Evolutionary conservation across 192 early-diverging fungal genomes (phyloP).

Genomic region (Entrophospora sp.): DNA sequence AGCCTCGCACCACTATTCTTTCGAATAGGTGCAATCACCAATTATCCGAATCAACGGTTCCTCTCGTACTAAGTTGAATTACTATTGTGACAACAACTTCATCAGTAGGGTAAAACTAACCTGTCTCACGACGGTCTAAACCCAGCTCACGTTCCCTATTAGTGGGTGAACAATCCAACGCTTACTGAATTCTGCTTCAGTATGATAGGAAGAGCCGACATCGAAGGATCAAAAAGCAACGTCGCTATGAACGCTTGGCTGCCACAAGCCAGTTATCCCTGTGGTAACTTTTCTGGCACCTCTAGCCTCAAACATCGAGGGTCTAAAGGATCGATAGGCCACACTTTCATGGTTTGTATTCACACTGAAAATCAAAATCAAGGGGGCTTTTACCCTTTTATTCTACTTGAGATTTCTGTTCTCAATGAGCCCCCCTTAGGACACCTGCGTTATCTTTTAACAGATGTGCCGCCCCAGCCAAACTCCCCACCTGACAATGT

Average conservation of each 20-base stretch:
- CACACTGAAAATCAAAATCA: conserved; percentile 57
- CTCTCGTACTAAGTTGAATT: no score
- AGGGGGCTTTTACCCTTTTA: conserved; percentile 68
- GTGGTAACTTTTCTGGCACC: conserved; percentile 81
- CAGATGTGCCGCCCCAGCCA: conserved; percentile 72
- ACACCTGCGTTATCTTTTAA: conserved; percentile 72
- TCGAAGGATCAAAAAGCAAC: conserved; percentile 82
- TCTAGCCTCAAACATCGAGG: conserved; percentile 57
- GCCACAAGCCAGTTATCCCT: conserved; percentile 71
- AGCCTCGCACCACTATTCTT: conserved; percentile 8
- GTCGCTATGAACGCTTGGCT: conserved; percentile 78
- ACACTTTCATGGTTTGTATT: conserved; percentile 22
- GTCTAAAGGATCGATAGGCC: conserved; percentile 37
- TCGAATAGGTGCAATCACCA: conserved; percentile 33
- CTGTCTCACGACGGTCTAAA: conserved; percentile 94
- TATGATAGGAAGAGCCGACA: conserved; percentile 84
- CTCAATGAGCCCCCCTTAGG: conserved; percentile 67
- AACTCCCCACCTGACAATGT: conserved; percentile 70
- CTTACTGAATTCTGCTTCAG: conserved; percentile 78
- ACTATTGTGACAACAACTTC: no score
- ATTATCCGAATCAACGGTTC: conserved; percentile 62
- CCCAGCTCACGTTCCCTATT: conserved; percentile 89
- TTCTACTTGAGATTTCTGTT: conserved; percentile 71
- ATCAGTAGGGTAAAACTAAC: conserved; percentile 95
- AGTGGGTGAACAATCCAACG: conserved; percentile 84